Evolutionary conservation across 164 flowering plant genomes (phyloP).

Genomic region (Vitis vinifera): ASM3070453v1 NC_081815.1:3428001-3428500

Average conservation of each 20-base stretch:
- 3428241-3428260: too few relatives aligned
- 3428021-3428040: constrained; percentile 46
- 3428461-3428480: background rate
- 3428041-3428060: constrained; percentile 85
- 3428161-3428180: too few relatives aligned
- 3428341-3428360: background rate
- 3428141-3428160: too few relatives aligned
- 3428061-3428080: constrained; percentile 96
- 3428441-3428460: too few relatives aligned
- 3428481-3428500: too few relatives aligned
- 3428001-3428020: background rate
- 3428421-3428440: background rate
- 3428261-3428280: too few relatives aligned
- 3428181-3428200: too few relatives aligned
- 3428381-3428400: background rate
- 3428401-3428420: background rate
- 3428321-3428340: background rate
- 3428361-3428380: background rate
- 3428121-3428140: background rate
- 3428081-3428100: constrained; percentile 97
- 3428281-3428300: background rate
- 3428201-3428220: too few relatives aligned
- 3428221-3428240: too few relatives aligned
- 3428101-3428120: constrained; percentile 68
- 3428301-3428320: background rate